phyloP scores from a whole-genome alignment of 2,329 filamentous ascomycete species.

The Penicillium thymicola region DNA sequence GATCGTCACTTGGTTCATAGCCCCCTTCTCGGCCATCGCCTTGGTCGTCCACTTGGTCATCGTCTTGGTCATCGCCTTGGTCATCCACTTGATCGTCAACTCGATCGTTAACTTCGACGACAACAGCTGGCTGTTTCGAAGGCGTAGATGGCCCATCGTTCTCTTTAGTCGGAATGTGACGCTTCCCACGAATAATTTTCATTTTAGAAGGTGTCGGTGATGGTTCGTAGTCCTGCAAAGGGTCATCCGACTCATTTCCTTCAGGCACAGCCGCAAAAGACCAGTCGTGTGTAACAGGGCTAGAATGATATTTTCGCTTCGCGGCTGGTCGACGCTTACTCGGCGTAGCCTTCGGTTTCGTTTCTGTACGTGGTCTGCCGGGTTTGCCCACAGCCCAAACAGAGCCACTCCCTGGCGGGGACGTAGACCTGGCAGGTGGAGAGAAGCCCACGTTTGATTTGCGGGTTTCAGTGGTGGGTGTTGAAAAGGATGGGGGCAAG shows the following conservation, averaged over 20 bases:
- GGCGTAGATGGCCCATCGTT: neutral
- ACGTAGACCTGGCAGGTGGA: conserved; percentile 22
- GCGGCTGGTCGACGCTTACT: conserved; percentile 15
- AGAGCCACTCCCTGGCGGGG: conserved; percentile 36
- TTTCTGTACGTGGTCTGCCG: conserved; percentile 26
- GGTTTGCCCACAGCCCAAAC: conserved; percentile 37
- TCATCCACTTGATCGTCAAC: neutral
- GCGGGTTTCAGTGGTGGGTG: conserved; percentile 15
- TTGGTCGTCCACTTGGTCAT: neutral
- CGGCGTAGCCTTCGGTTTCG: conserved; percentile 20
- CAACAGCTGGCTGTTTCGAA: neutral
- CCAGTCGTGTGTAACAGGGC: conserved; percentile 34
- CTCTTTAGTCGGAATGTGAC: conserved; percentile 1
- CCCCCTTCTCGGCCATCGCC: neutral
- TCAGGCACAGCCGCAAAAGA: conserved; percentile 36
- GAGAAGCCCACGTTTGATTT: conserved; percentile 8
- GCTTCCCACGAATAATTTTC: conserved; percentile 24
- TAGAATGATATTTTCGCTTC: conserved; percentile 29
- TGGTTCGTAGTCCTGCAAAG: conserved; percentile 36
- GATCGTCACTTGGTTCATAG: no score
- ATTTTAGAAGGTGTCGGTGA: conserved; percentile 30
- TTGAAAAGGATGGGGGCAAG: conserved; percentile 17
- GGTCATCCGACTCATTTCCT: conserved; percentile 43
- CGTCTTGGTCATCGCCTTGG: neutral
- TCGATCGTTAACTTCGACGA: neutral